phyloP scores from a whole-genome alignment of 345 rosid species.

The Capsella bursapastoris region DNA sequence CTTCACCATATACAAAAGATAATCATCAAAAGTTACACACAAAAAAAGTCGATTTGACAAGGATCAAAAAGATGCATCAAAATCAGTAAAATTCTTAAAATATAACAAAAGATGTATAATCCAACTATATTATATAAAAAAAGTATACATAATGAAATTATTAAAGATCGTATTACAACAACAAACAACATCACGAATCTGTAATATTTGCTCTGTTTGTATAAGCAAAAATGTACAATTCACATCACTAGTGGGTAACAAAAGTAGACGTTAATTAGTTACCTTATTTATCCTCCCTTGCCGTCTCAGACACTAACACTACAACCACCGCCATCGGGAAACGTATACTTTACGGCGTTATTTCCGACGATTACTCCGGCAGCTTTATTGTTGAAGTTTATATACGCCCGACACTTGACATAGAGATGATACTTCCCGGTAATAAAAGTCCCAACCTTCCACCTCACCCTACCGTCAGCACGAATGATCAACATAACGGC shows the following conservation, averaged over 20 bases:
- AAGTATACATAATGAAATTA: conserved; percentile 27
- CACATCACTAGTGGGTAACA: conserved; percentile 22
- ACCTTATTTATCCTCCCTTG: conserved; percentile 19
- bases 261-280: neutral
- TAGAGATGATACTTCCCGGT: conserved; percentile 69
- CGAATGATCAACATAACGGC: conserved; percentile 49
- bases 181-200: conserved; percentile 28
- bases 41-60: conserved; percentile 33
- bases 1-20: conserved; percentile 23
- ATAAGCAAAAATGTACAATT: conserved; percentile 41
- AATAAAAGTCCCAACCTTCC: conserved; percentile 72
- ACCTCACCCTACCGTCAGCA: conserved; percentile 81
- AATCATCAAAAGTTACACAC: conserved; percentile 22
- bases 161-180: conserved; percentile 8
- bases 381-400: conserved; percentile 54
- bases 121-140: conserved; percentile 1
- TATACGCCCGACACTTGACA: conserved; percentile 62
- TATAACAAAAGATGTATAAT: neutral
- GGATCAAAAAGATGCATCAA: conserved; percentile 31
- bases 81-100: conserved; percentile 7
- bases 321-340: conserved; percentile 51
- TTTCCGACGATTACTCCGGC: conserved; percentile 59
- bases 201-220: conserved; percentile 39
- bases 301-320: conserved; percentile 65
- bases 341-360: conserved; percentile 75